A percentile compares a stretch with the other conserved stretches of the same genome.
Evolutionary conservation across 2,329 filamentous ascomycete species (phyloP).

Genomic region (Sporothrix phasma): DNA sequence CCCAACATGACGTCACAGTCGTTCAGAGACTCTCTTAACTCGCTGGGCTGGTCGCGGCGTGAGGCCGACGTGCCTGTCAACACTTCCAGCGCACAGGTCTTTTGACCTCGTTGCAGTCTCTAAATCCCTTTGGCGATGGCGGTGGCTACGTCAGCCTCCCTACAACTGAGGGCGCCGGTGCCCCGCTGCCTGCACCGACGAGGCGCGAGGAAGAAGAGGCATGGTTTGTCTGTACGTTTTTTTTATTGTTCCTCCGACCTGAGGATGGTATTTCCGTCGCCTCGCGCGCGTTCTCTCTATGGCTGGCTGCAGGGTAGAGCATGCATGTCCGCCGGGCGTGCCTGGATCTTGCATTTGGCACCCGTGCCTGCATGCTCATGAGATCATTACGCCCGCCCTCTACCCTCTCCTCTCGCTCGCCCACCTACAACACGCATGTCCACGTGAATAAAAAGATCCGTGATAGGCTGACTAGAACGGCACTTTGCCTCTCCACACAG

Average conservation of each 20-base stretch:
- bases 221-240: constrained; percentile 82
- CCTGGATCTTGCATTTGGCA: constrained; percentile 32
- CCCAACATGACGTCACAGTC: constrained; percentile 67
- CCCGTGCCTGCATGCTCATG: constrained; percentile 32
- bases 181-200: constrained; percentile 73
- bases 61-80: constrained; percentile 66
- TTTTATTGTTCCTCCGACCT: constrained; percentile 21
- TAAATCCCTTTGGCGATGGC: constrained; percentile 73
- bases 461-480: constrained; percentile 18
- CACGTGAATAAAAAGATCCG: constrained; percentile 1
- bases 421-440: background rate
- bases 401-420: background rate
- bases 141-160: constrained; percentile 86
- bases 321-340: constrained; percentile 31
- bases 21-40: constrained; percentile 91
- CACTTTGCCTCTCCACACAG: constrained; percentile 36
- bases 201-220: constrained; percentile 90
- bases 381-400: constrained; percentile 13
- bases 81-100: constrained; percentile 63
- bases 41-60: constrained; percentile 85
- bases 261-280: background rate
- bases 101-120: constrained; percentile 67
- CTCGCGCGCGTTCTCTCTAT: background rate
- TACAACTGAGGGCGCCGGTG: constrained; percentile 70
- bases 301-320: background rate